Percentiles rank a stretch among this genome's conserved stretches.
phyloP scores from a whole-genome alignment of 371 early-diverging fungal genomes.

The Mortierella sp. region DNA sequence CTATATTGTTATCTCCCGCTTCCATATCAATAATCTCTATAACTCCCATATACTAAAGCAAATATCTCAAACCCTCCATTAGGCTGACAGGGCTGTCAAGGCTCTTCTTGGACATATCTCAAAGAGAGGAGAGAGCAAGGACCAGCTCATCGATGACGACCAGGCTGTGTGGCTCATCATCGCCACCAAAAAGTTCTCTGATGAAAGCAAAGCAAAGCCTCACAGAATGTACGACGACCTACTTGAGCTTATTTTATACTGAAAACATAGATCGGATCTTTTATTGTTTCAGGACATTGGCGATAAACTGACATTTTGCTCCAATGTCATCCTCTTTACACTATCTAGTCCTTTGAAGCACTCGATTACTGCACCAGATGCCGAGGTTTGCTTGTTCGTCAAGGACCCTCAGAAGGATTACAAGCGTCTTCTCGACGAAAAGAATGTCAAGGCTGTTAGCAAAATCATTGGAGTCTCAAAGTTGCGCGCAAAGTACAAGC shows the following conservation, averaged over 20 bases:
- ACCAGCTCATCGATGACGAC: constrained; percentile 55
- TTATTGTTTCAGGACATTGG: too few species aligned
- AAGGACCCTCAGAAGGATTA: constrained; percentile 85
- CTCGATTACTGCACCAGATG: constrained; percentile 62
- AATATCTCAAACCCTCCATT: neutral
- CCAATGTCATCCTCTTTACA: neutral
- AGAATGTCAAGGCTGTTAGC: constrained; percentile 70
- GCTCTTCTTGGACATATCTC: constrained; percentile 69
- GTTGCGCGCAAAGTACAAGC: constrained; percentile 78
- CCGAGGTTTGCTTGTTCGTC: constrained; percentile 85
- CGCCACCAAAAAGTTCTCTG: constrained; percentile 69
- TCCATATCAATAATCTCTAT: neutral
- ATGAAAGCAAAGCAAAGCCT: constrained; percentile 67
- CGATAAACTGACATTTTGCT: too few species aligned
- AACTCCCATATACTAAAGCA: neutral
- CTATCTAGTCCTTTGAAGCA: constrained; percentile 65
- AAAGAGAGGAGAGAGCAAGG: constrained; percentile 56
- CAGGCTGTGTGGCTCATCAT: constrained; percentile 67
- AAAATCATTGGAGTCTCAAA: constrained; percentile 87
- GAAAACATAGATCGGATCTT: neutral
- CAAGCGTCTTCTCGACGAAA: constrained; percentile 75
- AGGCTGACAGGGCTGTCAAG: constrained; percentile 61
- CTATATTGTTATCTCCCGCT: neutral
- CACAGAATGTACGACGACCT: constrained; percentile 64
- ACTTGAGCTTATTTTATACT: neutral